Evolutionary conservation across 2,329 filamentous ascomycete genomes (phyloP), one percentile per base, ranked within the genome.

Genomic region (Mariannaea sp.): DNA sequence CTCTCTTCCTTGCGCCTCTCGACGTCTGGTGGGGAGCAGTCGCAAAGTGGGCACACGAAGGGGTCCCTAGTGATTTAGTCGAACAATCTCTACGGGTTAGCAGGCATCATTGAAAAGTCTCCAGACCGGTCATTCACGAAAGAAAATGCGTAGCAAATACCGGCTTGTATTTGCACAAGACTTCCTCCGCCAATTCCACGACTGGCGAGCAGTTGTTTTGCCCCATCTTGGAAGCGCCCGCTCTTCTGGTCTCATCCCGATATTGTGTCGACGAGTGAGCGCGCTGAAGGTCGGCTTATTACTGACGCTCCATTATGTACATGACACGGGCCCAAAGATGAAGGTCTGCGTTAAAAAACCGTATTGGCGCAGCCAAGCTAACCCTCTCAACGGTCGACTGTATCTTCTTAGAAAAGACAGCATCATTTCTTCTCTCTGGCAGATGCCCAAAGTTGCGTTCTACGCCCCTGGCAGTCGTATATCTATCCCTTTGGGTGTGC

Each of bases 301-400:
- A 82, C 57, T 76, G 73, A 24, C 81, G 84, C 54, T 77, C 80
- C 1, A 70, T 79, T 14, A 80, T 84, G 58, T 73, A 83, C 20
- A 75, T 79, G 10, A 81, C 80, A 50, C 75, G 80, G 0, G 56
- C 9, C n/a, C 41, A 29, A 13, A 5, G 22, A 24, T 24, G 61
- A 5, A 42, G 61, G 19, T 53, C 61, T 54, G 69, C 80, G 1
- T 56, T 69, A 1, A 70, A 75, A 6, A 24, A 24, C n/a, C 81
- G 78, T 49, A 64, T 81, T 3, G 64, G 70, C 13, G 78, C 78
- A 1, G 56, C 56, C 1, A 57, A 51, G 33, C 35, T 53, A 4
- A 19, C 45, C 3, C 48, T 55, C 3, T 40, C 42, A 10, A 49
- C 46, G 3, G 48, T 58, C 36, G 47, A 58, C 6, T 24, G 49